These are phyloP conservation scores for Chimonanthus praecox DNA, from an alignment of 164 flowering plant species.

Conservation along the genomic window DNA sequence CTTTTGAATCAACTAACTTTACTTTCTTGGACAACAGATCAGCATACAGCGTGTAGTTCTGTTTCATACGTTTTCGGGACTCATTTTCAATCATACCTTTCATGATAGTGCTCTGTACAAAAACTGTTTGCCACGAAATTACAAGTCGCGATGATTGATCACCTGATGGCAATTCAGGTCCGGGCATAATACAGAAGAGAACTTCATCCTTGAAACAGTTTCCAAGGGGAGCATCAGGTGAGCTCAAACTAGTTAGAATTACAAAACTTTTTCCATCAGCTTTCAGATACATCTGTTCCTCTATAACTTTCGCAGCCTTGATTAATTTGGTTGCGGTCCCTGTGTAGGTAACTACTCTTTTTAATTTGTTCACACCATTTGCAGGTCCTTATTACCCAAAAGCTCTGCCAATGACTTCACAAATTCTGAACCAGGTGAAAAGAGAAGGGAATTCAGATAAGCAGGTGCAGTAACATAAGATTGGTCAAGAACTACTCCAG, in stretches of 20 bases:
- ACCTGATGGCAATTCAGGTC: conserved; percentile 78
- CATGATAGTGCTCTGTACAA: conserved; percentile 92
- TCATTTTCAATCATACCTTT: conserved; percentile 92
- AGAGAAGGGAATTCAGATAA: conserved; percentile 67
- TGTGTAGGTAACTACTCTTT: conserved; percentile 55
- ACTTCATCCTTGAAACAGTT: conserved; percentile 62
- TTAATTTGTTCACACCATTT: conserved; percentile 49
- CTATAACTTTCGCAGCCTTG: conserved; percentile 80
- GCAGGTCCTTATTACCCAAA: conserved; percentile 70
- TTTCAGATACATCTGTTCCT: conserved; percentile 77
- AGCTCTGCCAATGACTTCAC: conserved; percentile 43
- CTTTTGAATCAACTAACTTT: conserved; percentile 56
- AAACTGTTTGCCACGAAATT: conserved; percentile 86
- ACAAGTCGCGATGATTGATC: conserved; percentile 67
- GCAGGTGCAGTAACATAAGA: conserved; percentile 48
- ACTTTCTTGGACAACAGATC: conserved; percentile 46
- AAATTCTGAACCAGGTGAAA: conserved; percentile 65
- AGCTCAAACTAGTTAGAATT: conserved; percentile 58
- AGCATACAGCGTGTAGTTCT: conserved; percentile 56
- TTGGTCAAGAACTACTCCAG: conserved; percentile 80
- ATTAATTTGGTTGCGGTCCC: conserved; percentile 66
- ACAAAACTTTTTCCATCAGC: conserved; percentile 80
- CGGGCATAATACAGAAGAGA: conserved; percentile 74
- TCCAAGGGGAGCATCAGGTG: conserved; percentile 88
- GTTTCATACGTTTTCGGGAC: conserved; percentile 78